These are phyloP conservation scores for Hypoxylon lienhwacheense DNA, from an alignment of 495 filamentous ascomycete species.

Conservation along the genomic window DNA sequence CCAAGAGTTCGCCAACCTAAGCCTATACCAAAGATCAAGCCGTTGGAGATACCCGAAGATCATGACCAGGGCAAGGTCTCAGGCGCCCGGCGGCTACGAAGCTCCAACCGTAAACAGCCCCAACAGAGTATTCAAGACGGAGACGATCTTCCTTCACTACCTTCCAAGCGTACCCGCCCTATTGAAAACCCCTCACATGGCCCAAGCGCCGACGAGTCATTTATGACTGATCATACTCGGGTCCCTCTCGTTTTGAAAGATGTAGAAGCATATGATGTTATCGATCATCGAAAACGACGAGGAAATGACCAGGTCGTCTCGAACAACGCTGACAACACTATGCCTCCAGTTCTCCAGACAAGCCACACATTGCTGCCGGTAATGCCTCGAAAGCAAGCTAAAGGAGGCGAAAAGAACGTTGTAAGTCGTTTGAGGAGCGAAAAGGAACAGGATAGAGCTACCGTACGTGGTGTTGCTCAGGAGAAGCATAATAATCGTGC, in stretches of 20 bases:
- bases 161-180: conserved; percentile 16
- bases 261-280: conserved; percentile 35
- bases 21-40: not conserved
- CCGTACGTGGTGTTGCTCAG: not conserved
- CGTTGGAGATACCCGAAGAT: not conserved
- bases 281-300: conserved; percentile 28
- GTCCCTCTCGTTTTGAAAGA: conserved; percentile 29
- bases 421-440: not conserved
- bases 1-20: conserved; percentile 19
- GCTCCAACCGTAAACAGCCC: not conserved
- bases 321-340: not conserved
- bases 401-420: not conserved
- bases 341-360: not conserved
- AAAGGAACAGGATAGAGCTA: not conserved
- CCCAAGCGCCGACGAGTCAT: not conserved
- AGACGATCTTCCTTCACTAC: not conserved
- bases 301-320: conserved; percentile 2
- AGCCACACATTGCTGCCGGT: not conserved
- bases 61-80: not conserved
- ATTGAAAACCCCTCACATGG: not conserved
- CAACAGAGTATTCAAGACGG: not conserved
- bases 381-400: not conserved
- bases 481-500: not conserved
- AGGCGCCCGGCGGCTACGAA: not conserved
- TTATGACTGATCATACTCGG: not conserved